Evolutionary conservation across 2,329 filamentous ascomycete genomes (phyloP).

Genomic region (Colletotrichum sp.): DNA sequence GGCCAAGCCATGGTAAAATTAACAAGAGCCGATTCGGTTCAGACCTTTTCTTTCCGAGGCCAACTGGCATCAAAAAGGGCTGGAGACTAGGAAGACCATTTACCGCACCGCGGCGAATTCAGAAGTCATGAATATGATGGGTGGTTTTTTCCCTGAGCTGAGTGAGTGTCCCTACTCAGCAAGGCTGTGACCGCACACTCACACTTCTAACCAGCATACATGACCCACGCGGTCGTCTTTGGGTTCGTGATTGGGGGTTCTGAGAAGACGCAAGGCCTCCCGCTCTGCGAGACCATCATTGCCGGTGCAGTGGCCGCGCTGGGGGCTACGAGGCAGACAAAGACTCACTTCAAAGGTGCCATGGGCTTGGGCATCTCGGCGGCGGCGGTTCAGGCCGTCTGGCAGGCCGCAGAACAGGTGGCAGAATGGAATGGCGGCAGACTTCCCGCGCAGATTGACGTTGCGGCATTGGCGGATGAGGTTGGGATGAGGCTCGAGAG

Average conservation of each 20-base stretch:
- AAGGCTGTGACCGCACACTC: neutral
- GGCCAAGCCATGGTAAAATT: neutral
- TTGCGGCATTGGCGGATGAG: neutral
- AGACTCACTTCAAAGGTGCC: neutral
- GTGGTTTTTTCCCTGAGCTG: neutral
- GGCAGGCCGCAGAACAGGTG: neutral
- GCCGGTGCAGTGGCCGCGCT: neutral
- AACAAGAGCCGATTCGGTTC: neutral
- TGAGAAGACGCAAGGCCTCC: neutral
- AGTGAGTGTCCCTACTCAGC: neutral
- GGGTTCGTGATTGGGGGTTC: neutral
- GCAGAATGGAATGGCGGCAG: neutral
- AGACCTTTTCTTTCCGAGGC: neutral
- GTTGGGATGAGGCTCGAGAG: neutral
- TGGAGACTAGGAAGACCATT: neutral
- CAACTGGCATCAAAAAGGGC: neutral
- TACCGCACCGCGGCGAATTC: neutral
- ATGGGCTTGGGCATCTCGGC: neutral
- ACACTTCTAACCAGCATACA: neutral
- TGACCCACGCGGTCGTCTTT: neutral
- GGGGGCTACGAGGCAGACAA: neutral
- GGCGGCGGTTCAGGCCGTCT: neutral
- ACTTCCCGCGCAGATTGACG: neutral
- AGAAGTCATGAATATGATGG: neutral
- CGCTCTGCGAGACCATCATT: neutral